Base-by-base conservation (phyloP, 1,284 basidiomycete genomes). In the Cutaneotrichosporon spelunceum region DNA sequence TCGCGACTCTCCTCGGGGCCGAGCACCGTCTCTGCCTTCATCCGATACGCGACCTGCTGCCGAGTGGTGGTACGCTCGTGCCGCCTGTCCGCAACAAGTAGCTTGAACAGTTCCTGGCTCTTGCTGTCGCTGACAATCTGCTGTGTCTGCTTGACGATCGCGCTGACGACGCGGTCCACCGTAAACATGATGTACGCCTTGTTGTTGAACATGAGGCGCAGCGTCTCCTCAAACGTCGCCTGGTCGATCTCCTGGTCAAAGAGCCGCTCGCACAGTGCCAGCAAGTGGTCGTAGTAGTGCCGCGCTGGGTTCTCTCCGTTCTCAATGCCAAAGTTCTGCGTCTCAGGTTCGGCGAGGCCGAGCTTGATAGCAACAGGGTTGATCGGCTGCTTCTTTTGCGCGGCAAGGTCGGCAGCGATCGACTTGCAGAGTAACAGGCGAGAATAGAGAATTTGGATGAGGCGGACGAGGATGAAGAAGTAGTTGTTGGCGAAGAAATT, bases 121-220 rank as follows among this genome's bases (percentile, higher is more conserved):
- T 89, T 90, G 29, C 83, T 75, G 71, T 98, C 95, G 3, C 85
- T 81, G 34, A 94, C 82, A 57, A 93, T 83, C 33, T 84, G 82
- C 78, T 96, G 92, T 2, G 88, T 85, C 82, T 89, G 93, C 77
- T 90, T 96, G 79, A 92, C 88, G 70, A 92, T 84, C n/a, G 86
- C 84, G 3, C 88, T 89, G 58, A 95, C 86, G 54, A 95, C 83
- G 77, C 95, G 93, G 80, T 97, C 93, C n/a, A 96, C 81, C 0
- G 93, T 96, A 75, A 95, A 96, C 72, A 91, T 85, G 72, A 88
- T 88, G 77, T 91, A 95, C 70, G 93, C 93, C 83, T 93, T 90
- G 67, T 88, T 94, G 34, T 93, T 91, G 81, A 95, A 98, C 84
- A 99, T 94, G 85, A 91, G 92, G 63, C 96, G 83, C 84, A 96